Evolutionary conservation across 495 filamentous ascomycete species (phyloP).

Genomic region (Talaromyces liani): DNA sequence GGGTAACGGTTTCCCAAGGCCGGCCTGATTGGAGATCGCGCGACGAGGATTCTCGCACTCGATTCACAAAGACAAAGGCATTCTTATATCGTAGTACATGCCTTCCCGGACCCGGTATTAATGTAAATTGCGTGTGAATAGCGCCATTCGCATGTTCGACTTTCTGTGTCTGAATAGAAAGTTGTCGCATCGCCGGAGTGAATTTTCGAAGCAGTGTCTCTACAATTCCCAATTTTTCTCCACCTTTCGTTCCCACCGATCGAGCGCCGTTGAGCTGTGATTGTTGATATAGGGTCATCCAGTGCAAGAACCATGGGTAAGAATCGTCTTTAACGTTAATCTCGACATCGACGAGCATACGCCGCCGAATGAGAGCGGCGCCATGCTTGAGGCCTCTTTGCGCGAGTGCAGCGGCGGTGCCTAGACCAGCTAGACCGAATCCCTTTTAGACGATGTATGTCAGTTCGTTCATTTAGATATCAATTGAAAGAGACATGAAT

Average conservation of each 20-base stretch:
- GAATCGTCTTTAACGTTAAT: constrained; percentile 89
- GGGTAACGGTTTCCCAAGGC: constrained; percentile 88
- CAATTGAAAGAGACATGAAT: neutral
- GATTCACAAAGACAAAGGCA: constrained; percentile 76
- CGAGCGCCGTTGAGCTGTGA: constrained; percentile 38
- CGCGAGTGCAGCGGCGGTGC: constrained; percentile 65
- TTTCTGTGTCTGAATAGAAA: constrained; percentile 60
- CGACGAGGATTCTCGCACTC: constrained; percentile 70
- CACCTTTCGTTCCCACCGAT: constrained; percentile 18
- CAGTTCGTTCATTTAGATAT: neutral
- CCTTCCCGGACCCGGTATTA: constrained; percentile 84
- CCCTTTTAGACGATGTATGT: constrained; percentile 34
- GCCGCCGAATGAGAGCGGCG: constrained; percentile 64
- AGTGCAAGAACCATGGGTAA: constrained; percentile 88
- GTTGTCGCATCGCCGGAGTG: constrained; percentile 58
- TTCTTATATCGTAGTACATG: constrained; percentile 82
- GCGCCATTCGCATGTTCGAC: constrained; percentile 53
- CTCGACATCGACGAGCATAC: constrained; percentile 90
- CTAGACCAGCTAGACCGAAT: constrained; percentile 83
- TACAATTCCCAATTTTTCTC: constrained; percentile 32
- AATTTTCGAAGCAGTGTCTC: constrained; percentile 48
- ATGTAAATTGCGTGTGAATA: constrained; percentile 68
- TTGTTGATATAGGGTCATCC: constrained; percentile 79
- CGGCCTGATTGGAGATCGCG: constrained; percentile 66
- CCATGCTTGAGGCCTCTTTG: constrained; percentile 65